These are phyloP conservation scores for Metarhizium humberi DNA, from an alignment of 2,329 filamentous ascomycete genomes.

Conservation along the genomic window DNA sequence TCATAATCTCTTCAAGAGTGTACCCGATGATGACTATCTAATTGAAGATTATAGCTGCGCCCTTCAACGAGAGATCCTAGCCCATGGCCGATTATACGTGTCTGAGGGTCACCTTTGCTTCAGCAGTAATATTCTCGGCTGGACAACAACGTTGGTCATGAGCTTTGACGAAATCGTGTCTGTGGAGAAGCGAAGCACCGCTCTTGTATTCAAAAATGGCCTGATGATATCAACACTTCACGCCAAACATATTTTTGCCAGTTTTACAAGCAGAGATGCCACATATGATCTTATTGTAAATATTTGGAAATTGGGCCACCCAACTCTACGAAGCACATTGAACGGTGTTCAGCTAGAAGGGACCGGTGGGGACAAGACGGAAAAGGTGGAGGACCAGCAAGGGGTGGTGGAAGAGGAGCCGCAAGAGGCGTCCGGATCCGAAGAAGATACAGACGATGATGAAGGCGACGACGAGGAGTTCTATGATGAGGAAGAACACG, in stretches of 20 bases:
- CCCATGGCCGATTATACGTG: conserved; percentile 89
- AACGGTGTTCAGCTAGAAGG: conserved; percentile 81
- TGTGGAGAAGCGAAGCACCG: conserved; percentile 93
- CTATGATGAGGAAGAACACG: conserved; percentile 72
- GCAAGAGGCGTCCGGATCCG: conserved; percentile 47
- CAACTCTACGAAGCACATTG: conserved; percentile 79
- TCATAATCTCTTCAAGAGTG: conserved; percentile 86
- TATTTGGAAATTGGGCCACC: conserved; percentile 96
- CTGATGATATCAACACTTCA: conserved; percentile 95
- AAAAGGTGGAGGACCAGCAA: conserved; percentile 57
- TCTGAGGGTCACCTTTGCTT: conserved; percentile 98
- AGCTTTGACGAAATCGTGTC: conserved; percentile 97
- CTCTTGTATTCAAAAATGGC: conserved; percentile 91
- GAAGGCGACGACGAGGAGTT: conserved; percentile 59
- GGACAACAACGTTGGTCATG: conserved; percentile 95
- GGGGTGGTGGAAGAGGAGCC: conserved; percentile 22
- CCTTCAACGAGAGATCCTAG: conserved; percentile 86
- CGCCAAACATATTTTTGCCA: conserved; percentile 91
- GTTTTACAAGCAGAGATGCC: conserved; percentile 85
- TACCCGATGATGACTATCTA: conserved; percentile 94
- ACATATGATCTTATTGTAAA: conserved; percentile 96
- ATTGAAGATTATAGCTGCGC: conserved; percentile 99
- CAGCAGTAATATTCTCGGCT: conserved; percentile 96
- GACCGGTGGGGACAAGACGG: conserved; percentile 81
- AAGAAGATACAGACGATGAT: conserved; percentile 58